phyloP scores from a whole-genome alignment of 768 basidiomycete species.

The Asterophora lycoperdoides region DNA sequence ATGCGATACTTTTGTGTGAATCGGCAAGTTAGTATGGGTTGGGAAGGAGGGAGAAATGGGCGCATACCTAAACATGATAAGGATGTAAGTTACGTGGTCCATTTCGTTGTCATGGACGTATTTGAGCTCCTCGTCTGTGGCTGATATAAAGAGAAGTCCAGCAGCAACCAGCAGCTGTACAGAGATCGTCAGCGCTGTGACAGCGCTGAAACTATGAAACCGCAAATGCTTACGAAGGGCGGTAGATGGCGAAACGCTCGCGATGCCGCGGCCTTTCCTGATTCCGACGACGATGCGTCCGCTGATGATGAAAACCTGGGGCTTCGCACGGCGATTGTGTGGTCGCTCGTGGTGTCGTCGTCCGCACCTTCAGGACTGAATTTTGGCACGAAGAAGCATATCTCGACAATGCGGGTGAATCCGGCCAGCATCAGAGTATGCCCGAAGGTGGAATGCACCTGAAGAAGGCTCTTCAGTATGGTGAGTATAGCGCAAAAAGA shows the following conservation, averaged over 20 bases:
- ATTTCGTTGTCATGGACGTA: slow-evolving; percentile 68
- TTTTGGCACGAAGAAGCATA: slow-evolving; percentile 65
- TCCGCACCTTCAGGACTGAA: slow-evolving; percentile 26
- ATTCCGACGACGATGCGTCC: slow-evolving; percentile 14
- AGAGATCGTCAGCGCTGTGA: slow-evolving; percentile 6
- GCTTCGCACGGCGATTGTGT: slow-evolving; percentile 49
- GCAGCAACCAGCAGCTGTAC: slow-evolving; percentile 64
- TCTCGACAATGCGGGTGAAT: slow-evolving; percentile 71
- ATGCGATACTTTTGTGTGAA: slow-evolving; percentile 50
- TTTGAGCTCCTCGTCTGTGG: slow-evolving; percentile 85
- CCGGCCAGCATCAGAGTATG: slow-evolving; percentile 83
- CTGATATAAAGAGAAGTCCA: slow-evolving; percentile 86
- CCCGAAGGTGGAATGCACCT: slow-evolving; percentile 87
- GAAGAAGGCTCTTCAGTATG: slow-evolving; percentile 1
- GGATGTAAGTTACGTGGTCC: slow-evolving; percentile 89
- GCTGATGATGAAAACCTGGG: slow-evolving; percentile 10
- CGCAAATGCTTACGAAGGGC: slow-evolving; percentile 66
- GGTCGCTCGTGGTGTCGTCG: slow-evolving; percentile 62
- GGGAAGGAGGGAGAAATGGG: not conserved
- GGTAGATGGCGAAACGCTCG: slow-evolving; percentile 82
- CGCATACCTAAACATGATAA: slow-evolving; percentile 75
- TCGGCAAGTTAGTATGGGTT: not conserved
- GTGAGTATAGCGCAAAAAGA: not conserved
- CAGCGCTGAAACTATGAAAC: not conserved
- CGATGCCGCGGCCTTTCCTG: slow-evolving; percentile 34